Base-by-base conservation (phyloP, 2,329 filamentous ascomycete species). In the Emydomyces testavorans region DNA sequence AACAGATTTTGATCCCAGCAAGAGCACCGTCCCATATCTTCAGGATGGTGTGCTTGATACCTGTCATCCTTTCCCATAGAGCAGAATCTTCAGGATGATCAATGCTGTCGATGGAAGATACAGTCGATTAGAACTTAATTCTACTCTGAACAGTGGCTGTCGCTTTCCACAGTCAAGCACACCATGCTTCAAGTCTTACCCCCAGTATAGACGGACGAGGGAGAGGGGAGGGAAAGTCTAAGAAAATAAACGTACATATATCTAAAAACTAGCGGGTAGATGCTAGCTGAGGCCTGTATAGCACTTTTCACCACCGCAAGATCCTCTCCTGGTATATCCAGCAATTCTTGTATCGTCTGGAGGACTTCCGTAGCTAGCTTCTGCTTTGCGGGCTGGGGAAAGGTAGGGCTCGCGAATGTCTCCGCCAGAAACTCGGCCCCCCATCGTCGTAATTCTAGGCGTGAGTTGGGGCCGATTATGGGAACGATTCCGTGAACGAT, bases 371-470 rank as follows among this genome's bases (percentile, higher is more conserved):
- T 72, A 56, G 82, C 80, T 68, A 92, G 73, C 52, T 80, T 80
- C 72, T 79, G 86, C 73, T 96, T 98, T 64, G 85, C 80, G 45
- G 82, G 75, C 50, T 78, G 73, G 16, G 82, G 72, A 58, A 96
- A 74, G 18, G 83, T 79, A n/a, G 93, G 92, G 51, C 86, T 93
- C 49, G 92, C 83, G 69, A 98, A 96, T 2, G 89, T 88, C 71
- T 98, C 92, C 49, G 90, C 88, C 36, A 98, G 74, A 62, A 98
- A 98, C 52, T 95, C 89, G 53, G 89, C 83, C 21, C 90, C 92
- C 92, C 92, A 98, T 82, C 89, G 75, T 66, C 88, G 83, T 59
- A 96, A 72, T 66, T 94, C 86, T 49, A 94, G 69, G 52, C 79
- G 76, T 54, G 85, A 77, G 55, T 76, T 74, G 44, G 83, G 78